phyloP scores from a whole-genome alignment of 495 filamentous ascomycete genomes.

The Lepidopterella palustris region DNA sequence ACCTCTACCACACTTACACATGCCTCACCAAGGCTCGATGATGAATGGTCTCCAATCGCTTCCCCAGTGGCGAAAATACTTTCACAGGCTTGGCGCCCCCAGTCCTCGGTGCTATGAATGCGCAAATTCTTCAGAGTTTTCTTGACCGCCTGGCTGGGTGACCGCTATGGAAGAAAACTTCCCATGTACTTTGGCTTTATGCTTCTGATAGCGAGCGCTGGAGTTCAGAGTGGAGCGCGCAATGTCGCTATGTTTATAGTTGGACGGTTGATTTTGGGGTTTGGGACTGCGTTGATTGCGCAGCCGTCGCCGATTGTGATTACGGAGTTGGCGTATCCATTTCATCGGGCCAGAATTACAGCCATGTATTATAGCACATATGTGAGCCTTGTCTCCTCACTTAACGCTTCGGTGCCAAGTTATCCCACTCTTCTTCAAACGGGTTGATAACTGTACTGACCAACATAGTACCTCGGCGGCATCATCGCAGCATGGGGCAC shows the following conservation, averaged over 20 bases:
- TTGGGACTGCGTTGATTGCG: conserved; percentile 38
- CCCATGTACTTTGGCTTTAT: neutral
- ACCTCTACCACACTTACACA: too few species aligned
- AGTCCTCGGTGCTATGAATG: conserved; percentile 42
- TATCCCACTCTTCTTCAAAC: too few species aligned
- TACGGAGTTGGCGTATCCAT: neutral
- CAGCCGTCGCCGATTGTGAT: neutral
- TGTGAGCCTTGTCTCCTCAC: too few species aligned
- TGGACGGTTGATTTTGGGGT: conserved; percentile 41
- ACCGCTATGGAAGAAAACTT: neutral
- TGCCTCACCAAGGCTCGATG: too few species aligned
- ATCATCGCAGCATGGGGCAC: neutral
- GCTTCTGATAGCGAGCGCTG: neutral
- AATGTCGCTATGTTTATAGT: conserved; percentile 46
- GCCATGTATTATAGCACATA: neutral
- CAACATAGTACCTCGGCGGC: neutral
- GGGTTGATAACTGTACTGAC: too few species aligned
- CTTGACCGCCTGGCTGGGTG: neutral
- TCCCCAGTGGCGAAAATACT: conserved; percentile 35
- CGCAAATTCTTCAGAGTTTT: neutral
- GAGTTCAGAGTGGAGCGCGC: conserved; percentile 42
- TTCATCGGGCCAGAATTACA: neutral
- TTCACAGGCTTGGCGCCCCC: conserved; percentile 43
- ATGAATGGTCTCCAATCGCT: conserved; percentile 41
- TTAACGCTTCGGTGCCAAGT: too few species aligned